Conservation (phyloP, 129 eudicot species). For the Escallonia herrerae region DNA sequence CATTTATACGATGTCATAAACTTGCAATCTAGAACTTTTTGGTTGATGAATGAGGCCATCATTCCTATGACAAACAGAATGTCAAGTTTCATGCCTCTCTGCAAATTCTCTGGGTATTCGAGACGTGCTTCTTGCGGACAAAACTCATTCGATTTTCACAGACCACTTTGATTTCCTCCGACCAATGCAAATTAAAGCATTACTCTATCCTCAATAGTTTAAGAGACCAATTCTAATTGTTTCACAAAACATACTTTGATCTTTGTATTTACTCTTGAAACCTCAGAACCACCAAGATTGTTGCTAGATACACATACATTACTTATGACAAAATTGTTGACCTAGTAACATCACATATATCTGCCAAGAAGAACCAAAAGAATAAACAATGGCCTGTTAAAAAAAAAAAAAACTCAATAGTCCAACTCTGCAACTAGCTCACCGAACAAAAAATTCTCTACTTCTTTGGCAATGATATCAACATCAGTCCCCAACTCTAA, state of each 20-base stretch:
- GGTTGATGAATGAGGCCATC: too few species aligned
- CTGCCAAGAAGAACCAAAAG: neutral
- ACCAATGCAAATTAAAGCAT: too few species aligned
- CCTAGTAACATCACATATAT: neutral
- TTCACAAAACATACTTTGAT: neutral
- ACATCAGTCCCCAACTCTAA: slow-evolving; percentile 40
- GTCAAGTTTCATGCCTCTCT: too few species aligned
- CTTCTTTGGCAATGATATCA: slow-evolving; percentile 38
- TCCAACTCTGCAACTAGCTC: slow-evolving; percentile 51
- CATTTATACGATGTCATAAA: too few species aligned
- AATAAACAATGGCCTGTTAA: neutral
- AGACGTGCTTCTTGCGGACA: neutral
- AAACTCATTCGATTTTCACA: neutral
- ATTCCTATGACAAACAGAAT: too few species aligned
- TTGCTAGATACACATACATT: neutral
- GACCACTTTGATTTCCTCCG: too few species aligned
- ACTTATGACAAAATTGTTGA: slow-evolving; percentile 9
- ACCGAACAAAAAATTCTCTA: slow-evolving; percentile 48
- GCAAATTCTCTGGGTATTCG: neutral
- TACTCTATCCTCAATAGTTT: too few species aligned
- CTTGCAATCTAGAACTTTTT: too few species aligned
- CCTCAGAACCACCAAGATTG: neutral
- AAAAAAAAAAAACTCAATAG: neutral
- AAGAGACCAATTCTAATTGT: neutral
- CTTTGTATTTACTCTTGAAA: neutral